Evolutionary conservation across 2,329 filamentous ascomycete species (phyloP).

Genomic region (Colletotrichum caudatum): DNA sequence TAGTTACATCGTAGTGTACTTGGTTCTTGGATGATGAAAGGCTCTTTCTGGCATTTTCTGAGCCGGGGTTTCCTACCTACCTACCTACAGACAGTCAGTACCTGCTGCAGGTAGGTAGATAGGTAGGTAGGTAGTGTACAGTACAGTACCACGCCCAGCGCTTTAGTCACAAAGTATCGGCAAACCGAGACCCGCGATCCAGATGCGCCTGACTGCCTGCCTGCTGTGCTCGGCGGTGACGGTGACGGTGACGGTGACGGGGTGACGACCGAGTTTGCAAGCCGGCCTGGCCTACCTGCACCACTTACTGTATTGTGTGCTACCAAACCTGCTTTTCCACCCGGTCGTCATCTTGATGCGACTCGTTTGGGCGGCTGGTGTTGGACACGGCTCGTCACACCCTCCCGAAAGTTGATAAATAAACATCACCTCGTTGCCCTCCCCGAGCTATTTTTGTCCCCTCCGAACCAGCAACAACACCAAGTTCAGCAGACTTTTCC

Average conservation of each 20-base stretch:
- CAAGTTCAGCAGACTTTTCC: conserved; percentile 19
- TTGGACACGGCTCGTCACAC: neutral
- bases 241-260: conserved; percentile 38
- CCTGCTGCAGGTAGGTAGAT: too few species aligned
- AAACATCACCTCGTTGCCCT: conserved; percentile 3
- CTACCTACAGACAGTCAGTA: too few species aligned
- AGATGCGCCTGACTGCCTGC: conserved; percentile 22
- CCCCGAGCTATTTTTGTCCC: neutral
- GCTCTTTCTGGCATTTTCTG: neutral
- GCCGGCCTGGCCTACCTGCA: neutral
- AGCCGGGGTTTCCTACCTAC: neutral
- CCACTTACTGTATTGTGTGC: too few species aligned
- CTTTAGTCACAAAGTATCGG: conserved; percentile 11
- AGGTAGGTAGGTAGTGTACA: too few species aligned
- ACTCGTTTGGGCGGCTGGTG: conserved; percentile 5
- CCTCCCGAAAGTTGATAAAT: conserved; percentile 39
- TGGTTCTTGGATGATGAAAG: neutral
- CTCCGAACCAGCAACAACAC: conserved; percentile 10
- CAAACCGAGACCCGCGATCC: conserved; percentile 14
- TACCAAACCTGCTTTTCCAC: conserved; percentile 38
- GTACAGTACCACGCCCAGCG: neutral
- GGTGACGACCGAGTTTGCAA: conserved; percentile 27
- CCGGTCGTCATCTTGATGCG: conserved; percentile 29
- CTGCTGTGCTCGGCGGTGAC: conserved; percentile 38
- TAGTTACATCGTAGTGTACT: neutral